Evolutionary conservation across 2,329 filamentous ascomycete species (phyloP).

Genomic region (Pseudogymnoascus sp.): DNA sequence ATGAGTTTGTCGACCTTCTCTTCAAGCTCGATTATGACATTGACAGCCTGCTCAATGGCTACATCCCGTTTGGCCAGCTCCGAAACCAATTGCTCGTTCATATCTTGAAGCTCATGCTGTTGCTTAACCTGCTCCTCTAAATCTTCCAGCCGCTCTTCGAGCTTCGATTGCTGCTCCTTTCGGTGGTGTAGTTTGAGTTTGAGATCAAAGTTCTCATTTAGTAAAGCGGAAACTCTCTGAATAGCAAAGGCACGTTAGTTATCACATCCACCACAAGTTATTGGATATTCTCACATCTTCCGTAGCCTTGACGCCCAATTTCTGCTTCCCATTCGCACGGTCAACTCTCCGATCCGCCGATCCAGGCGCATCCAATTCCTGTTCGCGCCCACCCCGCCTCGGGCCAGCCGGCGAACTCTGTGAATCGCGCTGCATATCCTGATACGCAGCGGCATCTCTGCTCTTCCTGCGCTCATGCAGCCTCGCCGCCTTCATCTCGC

Average conservation of each 20-base stretch:
- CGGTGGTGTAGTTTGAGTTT: constrained; percentile 66
- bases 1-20: constrained; percentile 46
- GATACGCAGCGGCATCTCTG: constrained; percentile 19
- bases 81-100: constrained; percentile 48
- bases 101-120: constrained; percentile 42
- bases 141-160: constrained; percentile 49
- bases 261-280: constrained; percentile 5
- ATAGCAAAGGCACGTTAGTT: constrained; percentile 8
- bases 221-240: constrained; percentile 56
- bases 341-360: constrained; percentile 19
- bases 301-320: constrained; percentile 57
- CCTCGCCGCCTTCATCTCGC: constrained; percentile 27
- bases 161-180: constrained; percentile 50
- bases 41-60: constrained; percentile 61
- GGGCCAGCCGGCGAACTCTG: constrained; percentile 25
- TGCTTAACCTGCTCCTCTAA: constrained; percentile 37
- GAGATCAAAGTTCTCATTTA: constrained; percentile 70
- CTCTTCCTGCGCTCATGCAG: constrained; percentile 18
- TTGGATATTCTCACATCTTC: constrained; percentile 43
- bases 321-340: constrained; percentile 32
- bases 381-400: constrained; percentile 15
- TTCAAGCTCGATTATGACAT: constrained; percentile 59
- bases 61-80: constrained; percentile 62
- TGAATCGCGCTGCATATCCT: constrained; percentile 15
- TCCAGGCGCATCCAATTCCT: constrained; percentile 22